Evolutionary conservation across 1,284 basidiomycete species (phyloP).

Genomic region (Cryptococcus hybrid): DNA sequence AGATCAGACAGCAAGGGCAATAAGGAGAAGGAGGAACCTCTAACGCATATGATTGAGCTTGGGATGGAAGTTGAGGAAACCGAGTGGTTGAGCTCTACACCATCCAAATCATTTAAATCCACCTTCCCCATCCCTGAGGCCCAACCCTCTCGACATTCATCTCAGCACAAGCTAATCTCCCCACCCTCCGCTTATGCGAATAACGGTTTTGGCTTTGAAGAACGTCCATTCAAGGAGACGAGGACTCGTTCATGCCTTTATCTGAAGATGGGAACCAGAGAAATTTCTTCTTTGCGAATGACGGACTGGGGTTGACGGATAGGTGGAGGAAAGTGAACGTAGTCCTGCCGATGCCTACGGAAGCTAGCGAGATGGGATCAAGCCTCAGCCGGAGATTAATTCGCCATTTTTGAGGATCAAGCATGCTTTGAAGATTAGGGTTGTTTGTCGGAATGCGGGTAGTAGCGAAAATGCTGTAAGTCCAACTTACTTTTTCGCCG

Average conservation of each 20-base stretch:
- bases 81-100: conserved; percentile 34
- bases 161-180: conserved; percentile 25
- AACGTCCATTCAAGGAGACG: conserved; percentile 13
- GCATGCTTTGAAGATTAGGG: conserved; percentile 40
- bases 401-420: conserved; percentile 38
- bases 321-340: conserved; percentile 44
- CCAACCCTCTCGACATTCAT: conserved; percentile 28
- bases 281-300: conserved; percentile 40
- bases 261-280: conserved; percentile 37
- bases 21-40: conserved; percentile 10
- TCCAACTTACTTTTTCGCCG: background rate
- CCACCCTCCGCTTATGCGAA: conserved; percentile 22
- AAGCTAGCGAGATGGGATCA: background rate
- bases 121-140: conserved; percentile 34
- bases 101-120: conserved; percentile 17
- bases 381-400: conserved; percentile 29
- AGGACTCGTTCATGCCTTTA: conserved; percentile 27
- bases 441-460: conserved; percentile 25
- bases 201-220: conserved; percentile 8
- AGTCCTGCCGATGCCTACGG: conserved; percentile 38
- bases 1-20: conserved; percentile 3
- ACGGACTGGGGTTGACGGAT: conserved; percentile 31
- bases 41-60: conserved; percentile 32
- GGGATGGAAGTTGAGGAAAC: conserved; percentile 48
- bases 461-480: conserved; percentile 20